phyloP scores from a whole-genome alignment of 192 early-diverging fungal species.

The Coemansia sp. region DNA sequence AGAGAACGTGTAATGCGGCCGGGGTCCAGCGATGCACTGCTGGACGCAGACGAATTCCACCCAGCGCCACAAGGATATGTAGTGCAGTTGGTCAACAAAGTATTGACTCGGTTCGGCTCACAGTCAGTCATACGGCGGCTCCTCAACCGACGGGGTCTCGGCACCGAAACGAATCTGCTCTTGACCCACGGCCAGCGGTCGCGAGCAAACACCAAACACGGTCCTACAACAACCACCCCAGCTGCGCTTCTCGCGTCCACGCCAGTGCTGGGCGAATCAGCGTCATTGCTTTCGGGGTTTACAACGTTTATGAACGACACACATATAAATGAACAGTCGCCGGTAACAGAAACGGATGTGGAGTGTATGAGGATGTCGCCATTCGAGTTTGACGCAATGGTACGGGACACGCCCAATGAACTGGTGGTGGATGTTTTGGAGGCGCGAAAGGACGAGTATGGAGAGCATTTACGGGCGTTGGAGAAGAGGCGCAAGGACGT shows the following conservation, averaged over 20 bases:
- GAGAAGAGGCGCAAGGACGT: slow-evolving; percentile 19
- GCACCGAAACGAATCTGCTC: slow-evolving; percentile 3
- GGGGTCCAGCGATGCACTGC: background rate
- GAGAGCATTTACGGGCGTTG: slow-evolving; percentile 22
- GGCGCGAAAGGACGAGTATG: slow-evolving; percentile 33
- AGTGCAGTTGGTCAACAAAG: slow-evolving; percentile 28
- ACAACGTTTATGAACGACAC: slow-evolving; percentile 16
- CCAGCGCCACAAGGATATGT: slow-evolving; percentile 25
- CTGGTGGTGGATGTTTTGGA: slow-evolving; percentile 13
- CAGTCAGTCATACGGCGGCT: slow-evolving; percentile 21
- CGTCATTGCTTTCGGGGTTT: slow-evolving; percentile 42
- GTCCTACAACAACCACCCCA: background rate
- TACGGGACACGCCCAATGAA: slow-evolving; percentile 8
- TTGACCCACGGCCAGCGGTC: slow-evolving; percentile 1
- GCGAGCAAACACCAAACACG: background rate
- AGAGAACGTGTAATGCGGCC: background rate
- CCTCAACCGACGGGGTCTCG: slow-evolving; percentile 5
- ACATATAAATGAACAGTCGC: background rate
- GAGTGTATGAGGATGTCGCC: slow-evolving; percentile 14
- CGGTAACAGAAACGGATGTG: background rate
- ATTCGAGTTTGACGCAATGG: slow-evolving; percentile 25
- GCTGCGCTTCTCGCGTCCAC: slow-evolving; percentile 14
- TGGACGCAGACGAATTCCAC: slow-evolving; percentile 8
- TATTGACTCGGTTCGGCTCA: slow-evolving; percentile 28
- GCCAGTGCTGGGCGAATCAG: slow-evolving; percentile 13